Evolutionary conservation across 768 basidiomycete genomes (phyloP).

Genomic region (Cystobasidium tubakii): DNA sequence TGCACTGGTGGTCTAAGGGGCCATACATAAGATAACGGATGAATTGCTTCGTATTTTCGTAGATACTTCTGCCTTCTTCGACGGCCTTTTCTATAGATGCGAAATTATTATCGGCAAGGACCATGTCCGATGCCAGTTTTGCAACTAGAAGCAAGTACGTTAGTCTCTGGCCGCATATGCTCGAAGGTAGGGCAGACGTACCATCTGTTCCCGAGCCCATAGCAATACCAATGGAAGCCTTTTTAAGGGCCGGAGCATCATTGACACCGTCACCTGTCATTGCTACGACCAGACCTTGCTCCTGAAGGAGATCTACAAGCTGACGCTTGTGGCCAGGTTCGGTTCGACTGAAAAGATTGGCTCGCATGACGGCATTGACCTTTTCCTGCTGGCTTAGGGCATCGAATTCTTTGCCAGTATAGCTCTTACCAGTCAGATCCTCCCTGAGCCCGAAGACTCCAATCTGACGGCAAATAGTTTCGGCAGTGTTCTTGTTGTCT

Average conservation of each 20-base stretch:
- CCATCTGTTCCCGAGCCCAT: constrained; percentile 96
- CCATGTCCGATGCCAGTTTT: constrained; percentile 96
- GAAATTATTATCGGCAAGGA: constrained; percentile 94
- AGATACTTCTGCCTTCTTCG: constrained; percentile 94
- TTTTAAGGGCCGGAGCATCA: constrained; percentile 92
- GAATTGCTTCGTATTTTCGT: constrained; percentile 99
- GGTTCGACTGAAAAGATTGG: constrained; percentile 84
- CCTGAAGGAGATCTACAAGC: constrained; percentile 87
- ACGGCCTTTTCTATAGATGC: constrained; percentile 93
- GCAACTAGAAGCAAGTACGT: constrained; percentile 57
- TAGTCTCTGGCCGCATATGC: background rate
- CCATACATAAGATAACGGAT: constrained; percentile 78
- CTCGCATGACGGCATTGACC: constrained; percentile 74
- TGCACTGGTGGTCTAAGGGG: background rate
- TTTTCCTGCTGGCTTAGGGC: constrained; percentile 73
- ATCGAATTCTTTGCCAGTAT: constrained; percentile 87
- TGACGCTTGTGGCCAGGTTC: constrained; percentile 92
- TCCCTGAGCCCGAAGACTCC: constrained; percentile 83
- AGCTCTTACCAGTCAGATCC: constrained; percentile 88
- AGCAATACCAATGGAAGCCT: constrained; percentile 94
- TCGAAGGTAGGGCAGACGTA: constrained; percentile 10
- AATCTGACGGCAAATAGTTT: constrained; percentile 92
- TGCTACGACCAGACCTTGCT: constrained; percentile 84
- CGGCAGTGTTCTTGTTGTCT: constrained; percentile 95
- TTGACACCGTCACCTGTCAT: constrained; percentile 99